These are phyloP conservation scores for Dioszegia aurantiaca DNA, from an alignment of 768 basidiomycete species.

Conservation along the genomic window DNA sequence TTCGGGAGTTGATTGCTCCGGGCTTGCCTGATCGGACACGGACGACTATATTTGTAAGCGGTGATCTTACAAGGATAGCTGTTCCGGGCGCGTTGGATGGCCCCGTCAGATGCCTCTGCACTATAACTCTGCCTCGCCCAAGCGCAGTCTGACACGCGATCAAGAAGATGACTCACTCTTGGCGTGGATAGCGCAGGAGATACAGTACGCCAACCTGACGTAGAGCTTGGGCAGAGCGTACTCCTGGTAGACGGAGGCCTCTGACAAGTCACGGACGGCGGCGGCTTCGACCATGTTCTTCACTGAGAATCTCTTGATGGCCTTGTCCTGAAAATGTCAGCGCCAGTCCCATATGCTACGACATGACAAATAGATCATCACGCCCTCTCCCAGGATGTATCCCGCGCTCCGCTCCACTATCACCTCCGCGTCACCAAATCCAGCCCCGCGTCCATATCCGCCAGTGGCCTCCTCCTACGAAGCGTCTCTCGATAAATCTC, in stretches of 20 bases:
- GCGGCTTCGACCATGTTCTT: slow-evolving; percentile 99
- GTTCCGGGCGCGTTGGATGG: too few relatives aligned
- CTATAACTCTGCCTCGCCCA: too few relatives aligned
- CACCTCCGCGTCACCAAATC: too few relatives aligned
- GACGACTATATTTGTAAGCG: slow-evolving; percentile 63
- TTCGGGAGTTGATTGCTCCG: slow-evolving; percentile 62
- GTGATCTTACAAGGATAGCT: neutral
- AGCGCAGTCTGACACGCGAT: too few relatives aligned
- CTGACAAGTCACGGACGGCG: slow-evolving; percentile 93
- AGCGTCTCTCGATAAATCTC: too few relatives aligned
- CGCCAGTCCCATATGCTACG: neutral
- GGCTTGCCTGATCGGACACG: slow-evolving; percentile 94
- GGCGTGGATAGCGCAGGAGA: slow-evolving; percentile 98
- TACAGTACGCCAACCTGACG: slow-evolving; percentile 98
- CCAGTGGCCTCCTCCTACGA: too few relatives aligned
- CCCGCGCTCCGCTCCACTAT: too few relatives aligned
- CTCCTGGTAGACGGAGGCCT: slow-evolving; percentile 91
- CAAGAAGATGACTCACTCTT: slow-evolving; percentile 65
- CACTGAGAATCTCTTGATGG: slow-evolving; percentile 98
- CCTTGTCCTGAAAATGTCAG: slow-evolving; percentile 73
- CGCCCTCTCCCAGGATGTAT: too few relatives aligned
- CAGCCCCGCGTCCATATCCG: too few relatives aligned
- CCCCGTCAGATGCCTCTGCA: too few relatives aligned
- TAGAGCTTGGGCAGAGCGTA: slow-evolving; percentile 96
- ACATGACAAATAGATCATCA: too few relatives aligned